phyloP scores from a whole-genome alignment of 1,284 basidiomycete genomes.

The Rugosomyces carneus region DNA sequence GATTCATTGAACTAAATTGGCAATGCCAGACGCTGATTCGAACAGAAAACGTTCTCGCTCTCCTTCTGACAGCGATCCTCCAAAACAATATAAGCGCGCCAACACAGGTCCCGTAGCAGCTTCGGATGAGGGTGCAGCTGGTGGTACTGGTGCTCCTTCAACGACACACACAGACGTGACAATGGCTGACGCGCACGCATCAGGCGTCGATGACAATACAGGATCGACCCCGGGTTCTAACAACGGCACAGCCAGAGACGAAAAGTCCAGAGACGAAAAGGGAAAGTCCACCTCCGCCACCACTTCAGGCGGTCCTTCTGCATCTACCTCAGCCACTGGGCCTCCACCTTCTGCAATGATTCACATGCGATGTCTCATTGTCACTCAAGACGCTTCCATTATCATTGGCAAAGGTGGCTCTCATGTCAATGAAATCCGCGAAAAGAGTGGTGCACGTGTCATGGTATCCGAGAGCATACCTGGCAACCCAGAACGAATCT shows the following conservation, averaged over 20 bases:
- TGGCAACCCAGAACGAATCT: conserved; percentile 95
- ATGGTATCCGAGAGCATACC: conserved; percentile 96
- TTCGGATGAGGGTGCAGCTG: conserved; percentile 53
- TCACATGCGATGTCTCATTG: conserved; percentile 94
- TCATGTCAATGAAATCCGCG: conserved; percentile 98
- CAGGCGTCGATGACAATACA: conserved; percentile 44
- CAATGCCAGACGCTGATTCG: conserved; percentile 75
- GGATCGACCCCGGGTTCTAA: conserved; percentile 49
- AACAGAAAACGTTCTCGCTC: conserved; percentile 82
- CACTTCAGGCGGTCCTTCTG: conserved; percentile 41
- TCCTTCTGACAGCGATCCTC: conserved; percentile 73
- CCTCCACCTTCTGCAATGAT: conserved; percentile 71
- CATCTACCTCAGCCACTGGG: conserved; percentile 31
- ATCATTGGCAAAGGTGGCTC: conserved; percentile 97
- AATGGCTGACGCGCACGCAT: conserved; percentile 45
- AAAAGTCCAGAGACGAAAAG: conserved; percentile 29
- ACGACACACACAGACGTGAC: conserved; percentile 51
- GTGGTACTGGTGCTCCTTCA: conserved; percentile 37
- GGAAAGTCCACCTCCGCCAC: conserved; percentile 28
- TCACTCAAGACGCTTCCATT: conserved; percentile 98
- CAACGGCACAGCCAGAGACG: conserved; percentile 35
- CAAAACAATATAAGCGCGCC: conserved; percentile 74
- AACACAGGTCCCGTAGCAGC: conserved; percentile 63
- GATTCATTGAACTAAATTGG: conserved; percentile 47
- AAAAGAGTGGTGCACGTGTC: conserved; percentile 93